Evolutionary conservation across 257 asterid species (phyloP), one percentile per base, ranked within the genome.

Genomic region (Petrea volubilis): DNA sequence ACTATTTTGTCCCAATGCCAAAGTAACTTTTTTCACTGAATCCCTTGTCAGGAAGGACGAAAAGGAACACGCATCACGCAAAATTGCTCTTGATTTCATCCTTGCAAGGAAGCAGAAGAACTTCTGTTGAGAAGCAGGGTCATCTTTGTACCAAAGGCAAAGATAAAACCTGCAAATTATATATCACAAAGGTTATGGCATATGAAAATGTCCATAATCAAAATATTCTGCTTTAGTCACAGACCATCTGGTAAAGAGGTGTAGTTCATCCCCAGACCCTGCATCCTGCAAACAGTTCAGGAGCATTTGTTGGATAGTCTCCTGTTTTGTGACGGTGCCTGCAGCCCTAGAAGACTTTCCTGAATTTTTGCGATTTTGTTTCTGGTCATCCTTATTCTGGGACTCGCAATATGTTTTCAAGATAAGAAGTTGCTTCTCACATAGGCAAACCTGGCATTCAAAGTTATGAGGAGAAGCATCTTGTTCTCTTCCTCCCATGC

Each of bases 71-170:
- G 96, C 80, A 59, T 88, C 94, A 1, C 92, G 97, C 68, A 80
- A 65, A 79, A 88, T 83, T 69, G 86, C 88, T 77, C 91, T 85
- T 18, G 97, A 81, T 64, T 87, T 92, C 79, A 95, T 77, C 85
- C 96, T 86, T 23, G 96, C 85, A 28, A 92, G 83, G 80, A 84
- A 82, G 80, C 77, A 86, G 73, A 43, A 74, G 53, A 84, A 71
- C 77, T 87, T 92, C 61, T 88, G 85, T 49, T 80, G 89, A 69
- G 94, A 79, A 79, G 80, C 84, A 75, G 94, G 91, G 79, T 92
- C 99, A 75, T 95, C 97, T 80, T 95, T 95, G 79, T 85, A 87
- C 99, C 99, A 95, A 46, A 92, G 86, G 82, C 98, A 95, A 72
- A 92, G 92, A 84, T 95, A 88, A 82, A 92, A 95, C 99, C 99